phyloP scores from a whole-genome alignment of 208 protist genomes.

The Leishmania aethiopica region DNA sequence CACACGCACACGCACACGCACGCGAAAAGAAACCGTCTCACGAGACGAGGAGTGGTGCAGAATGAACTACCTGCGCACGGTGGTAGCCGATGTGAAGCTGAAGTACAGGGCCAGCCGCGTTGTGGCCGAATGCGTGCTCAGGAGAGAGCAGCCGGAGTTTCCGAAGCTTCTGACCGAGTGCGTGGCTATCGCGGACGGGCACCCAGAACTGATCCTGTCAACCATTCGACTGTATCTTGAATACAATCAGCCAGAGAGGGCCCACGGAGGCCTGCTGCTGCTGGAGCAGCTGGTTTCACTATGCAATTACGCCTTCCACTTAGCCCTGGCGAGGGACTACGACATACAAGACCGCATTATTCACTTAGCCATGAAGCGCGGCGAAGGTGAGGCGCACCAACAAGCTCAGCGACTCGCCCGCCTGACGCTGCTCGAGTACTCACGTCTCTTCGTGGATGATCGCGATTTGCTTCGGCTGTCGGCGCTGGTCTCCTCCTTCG shows the following conservation, averaged over 20 bases:
- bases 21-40: not conserved
- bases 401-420: constrained; percentile 63
- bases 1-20: not conserved
- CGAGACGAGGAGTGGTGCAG: not conserved
- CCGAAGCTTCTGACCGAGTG: constrained; percentile 40
- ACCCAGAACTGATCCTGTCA: constrained; percentile 58
- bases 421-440: constrained; percentile 85
- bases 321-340: constrained; percentile 55
- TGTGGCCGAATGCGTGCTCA: constrained; percentile 41
- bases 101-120: constrained; percentile 49
- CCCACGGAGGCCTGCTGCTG: constrained; percentile 58
- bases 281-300: constrained; percentile 77
- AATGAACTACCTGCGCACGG: constrained; percentile 71
- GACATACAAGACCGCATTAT: constrained; percentile 71
- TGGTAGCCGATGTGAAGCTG: constrained; percentile 55
- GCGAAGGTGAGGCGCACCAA: constrained; percentile 58
- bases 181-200: constrained; percentile 52
- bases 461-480: constrained; percentile 56
- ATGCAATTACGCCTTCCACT: constrained; percentile 81
- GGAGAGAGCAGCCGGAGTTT: constrained; percentile 24
- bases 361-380: constrained; percentile 48
- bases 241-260: constrained; percentile 29
- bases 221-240: constrained; percentile 45
- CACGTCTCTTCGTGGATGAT: constrained; percentile 84
- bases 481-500: constrained; percentile 52